Base-by-base conservation (phyloP, 805 yeast species). In the Starmerella potacharoeniae region DNA sequence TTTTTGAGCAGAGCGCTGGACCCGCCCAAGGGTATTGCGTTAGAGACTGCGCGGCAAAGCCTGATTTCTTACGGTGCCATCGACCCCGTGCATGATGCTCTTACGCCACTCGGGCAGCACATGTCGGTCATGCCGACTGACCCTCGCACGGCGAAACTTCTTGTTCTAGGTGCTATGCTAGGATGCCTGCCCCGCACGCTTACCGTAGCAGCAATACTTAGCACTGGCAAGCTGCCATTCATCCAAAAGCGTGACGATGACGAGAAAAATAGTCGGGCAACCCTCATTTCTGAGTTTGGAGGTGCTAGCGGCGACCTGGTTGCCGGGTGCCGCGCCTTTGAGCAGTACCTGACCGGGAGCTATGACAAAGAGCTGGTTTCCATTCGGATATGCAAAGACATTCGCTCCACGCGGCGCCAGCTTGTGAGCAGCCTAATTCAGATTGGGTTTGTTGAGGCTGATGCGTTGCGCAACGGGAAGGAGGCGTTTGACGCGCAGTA, bases 121-220 rank as follows among this genome's bases (percentile, higher is more conserved):
- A 73, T 91, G 37, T 83, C 96, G 0, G 73, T 83, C 64, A 73
- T 91, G 57, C 98, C 98, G 0, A 74, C 79, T 56, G 97, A 91
- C 66, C 77, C 91, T 45, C 83, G 80, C 58, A 84, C 88, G 49
- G 96, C 95, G 8, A 91, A 91, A 63, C 69, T 90, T 52, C 71
- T 91, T 37, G 80, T 90, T 16, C 78, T 81, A 58, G 89, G 95
- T 0, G 80, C 91, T 44, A 76, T 90, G 5, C 86, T 91, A 67
- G 93, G 93, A 0, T 84, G 93, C 63, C 70, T 90, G 7, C 90
- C 86, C 30, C 71, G 77, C 17, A 83, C 90, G 56, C 73, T 89
- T n/a, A 80, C 93, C 0, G 71, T 87, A n/a, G 91, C 95, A 0
- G 80, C 96, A 0, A 75, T 88, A 2, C 70, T 84, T 42, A 57